Evolutionary conservation across 371 early-diverging fungal genomes (phyloP), one percentile per base, ranked within the genome.

Genomic region (Chytridium lagenaria): DNA sequence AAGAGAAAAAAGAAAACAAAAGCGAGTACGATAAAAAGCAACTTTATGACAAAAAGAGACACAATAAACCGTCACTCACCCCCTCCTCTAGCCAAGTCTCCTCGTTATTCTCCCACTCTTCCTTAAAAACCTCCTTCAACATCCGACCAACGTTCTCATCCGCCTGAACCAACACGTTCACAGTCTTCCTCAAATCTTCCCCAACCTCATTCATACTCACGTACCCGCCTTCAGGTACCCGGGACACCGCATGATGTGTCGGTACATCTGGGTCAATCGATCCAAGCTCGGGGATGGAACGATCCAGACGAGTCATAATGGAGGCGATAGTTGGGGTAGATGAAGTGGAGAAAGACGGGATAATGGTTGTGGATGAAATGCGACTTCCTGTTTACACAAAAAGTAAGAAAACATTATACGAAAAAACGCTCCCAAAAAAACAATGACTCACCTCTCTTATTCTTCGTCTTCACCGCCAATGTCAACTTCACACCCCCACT

Each of bases 11-110:
- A 19, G 12, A 44, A 44, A 44, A 19, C 44, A 44, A 15, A 19
- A 63, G 33, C 7, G 33, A 31, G 19, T 19, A 57, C 30, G 10
- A 57, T 22, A 15, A 57, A 10, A 63, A 63, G 34, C 37, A 7
- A 26, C 63, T 31, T 23, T 36, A 31, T 26, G 26, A 28, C 30
- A 55, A 28, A 10, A 63, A 34, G 10, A 63, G n/a, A n/a, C n/a
- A n/a, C n/a, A n/a, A n/a, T n/a, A 31, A 34, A 34, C 31, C 23
- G 15, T 23, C 2, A 34, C 68, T 31, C 51, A 68, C 68, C 68
- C 68, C 68, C 36, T 68, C 68, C 28, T 28, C 28, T 19, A 68
- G n/a, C 68, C 68, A 68, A 2, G 12, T 7, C 49, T 66, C 66
- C n/a, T 38, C 66, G 23, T 66, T 38, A 30, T 66, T 44, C 23